A percentile compares a stretch with the other conserved stretches of the same genome.
These are phyloP conservation scores for Ophiostoma ulmi DNA, from an alignment of 2,329 filamentous ascomycete species.

Conservation along the genomic window DNA sequence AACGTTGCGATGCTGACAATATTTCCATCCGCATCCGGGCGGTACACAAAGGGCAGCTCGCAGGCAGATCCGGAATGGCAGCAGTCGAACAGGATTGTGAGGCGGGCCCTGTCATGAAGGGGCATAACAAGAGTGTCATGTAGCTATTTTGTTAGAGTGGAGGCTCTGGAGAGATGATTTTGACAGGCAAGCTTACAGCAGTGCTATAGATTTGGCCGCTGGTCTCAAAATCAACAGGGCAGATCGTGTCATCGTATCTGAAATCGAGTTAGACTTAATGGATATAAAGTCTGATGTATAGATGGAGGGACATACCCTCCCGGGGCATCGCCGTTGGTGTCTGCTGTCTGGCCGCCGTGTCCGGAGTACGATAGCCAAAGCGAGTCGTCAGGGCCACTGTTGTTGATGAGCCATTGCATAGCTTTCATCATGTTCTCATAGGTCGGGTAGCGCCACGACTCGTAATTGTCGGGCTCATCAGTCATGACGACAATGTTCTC, in stretches of 20 bases:
- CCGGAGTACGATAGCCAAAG: conserved; percentile 56
- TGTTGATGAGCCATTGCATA: conserved; percentile 52
- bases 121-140: conserved; percentile 49
- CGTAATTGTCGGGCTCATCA: conserved; percentile 34
- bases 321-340: conserved; percentile 38
- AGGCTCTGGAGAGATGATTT: neutral
- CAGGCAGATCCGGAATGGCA: conserved; percentile 57
- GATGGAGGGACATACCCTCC: neutral
- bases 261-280: conserved; percentile 7
- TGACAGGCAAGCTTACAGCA: conserved; percentile 26
- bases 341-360: conserved; percentile 51
- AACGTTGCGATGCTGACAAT: conserved; percentile 43
- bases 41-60: conserved; percentile 55
- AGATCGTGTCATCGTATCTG: conserved; percentile 47
- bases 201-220: conserved; percentile 51
- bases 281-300: neutral
- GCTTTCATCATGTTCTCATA: conserved; percentile 41
- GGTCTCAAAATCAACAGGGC: conserved; percentile 48
- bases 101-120: conserved; percentile 45
- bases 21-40: conserved; percentile 51
- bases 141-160: conserved; percentile 30
- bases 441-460: conserved; percentile 35
- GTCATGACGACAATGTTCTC: conserved; percentile 38
- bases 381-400: conserved; percentile 45
- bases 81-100: conserved; percentile 57